Evolutionary conservation across 352 stramenopile genomes (phyloP), one percentile per base, ranked within the genome.

Genomic region (Globisporangium abappressorium): DNA sequence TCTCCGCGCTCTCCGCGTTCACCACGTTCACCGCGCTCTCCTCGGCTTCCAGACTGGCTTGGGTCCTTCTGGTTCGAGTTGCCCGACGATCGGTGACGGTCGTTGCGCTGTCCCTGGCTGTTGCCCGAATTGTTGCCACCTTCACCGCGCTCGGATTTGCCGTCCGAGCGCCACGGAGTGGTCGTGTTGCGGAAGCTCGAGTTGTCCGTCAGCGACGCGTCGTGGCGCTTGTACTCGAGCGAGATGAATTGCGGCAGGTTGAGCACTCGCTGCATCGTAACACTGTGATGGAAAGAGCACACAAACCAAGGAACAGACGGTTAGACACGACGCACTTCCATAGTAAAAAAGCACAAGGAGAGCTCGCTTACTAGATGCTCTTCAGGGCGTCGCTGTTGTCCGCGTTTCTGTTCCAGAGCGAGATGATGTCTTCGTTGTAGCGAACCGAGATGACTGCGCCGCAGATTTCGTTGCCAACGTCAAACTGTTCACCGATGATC

Each of bases 341-440:
- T 11, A 38, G 2, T 14, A 59, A 26, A 11, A 7, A 54, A 6
- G 38, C 51, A 61, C 26, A 62, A 41, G 12, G 14, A 62, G 5
- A 49, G 36, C 4, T 33, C 14, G 33, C 68, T 58, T 73, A 92
- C 84, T 86, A 83, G 62, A 95, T 95, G 58, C 81, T 85, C 57
- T 89, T 91, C 70, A 87, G 91, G 22, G 90, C 87, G 68, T 96
- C 91, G 60, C 87, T 92, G 79, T 98, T 97, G 75, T 97, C 90
- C 47, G 93, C 90, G 67, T 96, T 98, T 62, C 91, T 88, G 78
- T 98, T 98, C 93, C 93, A 98, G 30, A 98, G 85, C 62, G 91
- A 97, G 60, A 98, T 96, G 70, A 98, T 94, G 74, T 98, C 93
- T 76, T 98, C 93, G 67, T 93, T 97, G 75, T 94, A 94, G 20